These are phyloP conservation scores for Penicillium odoratum DNA, from an alignment of 495 filamentous ascomycete genomes.

Conservation along the genomic window DNA sequence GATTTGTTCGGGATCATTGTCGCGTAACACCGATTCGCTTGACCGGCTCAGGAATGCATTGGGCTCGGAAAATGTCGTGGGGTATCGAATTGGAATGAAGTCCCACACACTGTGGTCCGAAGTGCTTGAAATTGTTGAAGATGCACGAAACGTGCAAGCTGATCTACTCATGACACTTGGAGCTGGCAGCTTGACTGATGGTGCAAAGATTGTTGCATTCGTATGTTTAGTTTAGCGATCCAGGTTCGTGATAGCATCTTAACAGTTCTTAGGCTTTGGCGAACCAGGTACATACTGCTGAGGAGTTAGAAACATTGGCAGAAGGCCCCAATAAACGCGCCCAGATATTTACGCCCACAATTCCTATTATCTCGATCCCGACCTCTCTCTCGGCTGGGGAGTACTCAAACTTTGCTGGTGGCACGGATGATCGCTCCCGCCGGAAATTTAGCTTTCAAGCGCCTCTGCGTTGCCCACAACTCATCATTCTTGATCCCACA, in stretches of 20 bases:
- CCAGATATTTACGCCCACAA: slow-evolving; percentile 35
- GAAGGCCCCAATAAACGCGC: slow-evolving; percentile 33
- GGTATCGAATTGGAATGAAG: slow-evolving; percentile 55
- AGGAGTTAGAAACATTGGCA: slow-evolving; percentile 45
- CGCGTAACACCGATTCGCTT: slow-evolving; percentile 53
- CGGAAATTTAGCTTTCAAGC: slow-evolving; percentile 55
- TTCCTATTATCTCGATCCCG: slow-evolving; percentile 61
- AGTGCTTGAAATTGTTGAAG: slow-evolving; percentile 53
- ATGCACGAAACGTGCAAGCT: slow-evolving; percentile 45
- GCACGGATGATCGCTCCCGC: slow-evolving; percentile 52
- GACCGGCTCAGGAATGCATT: slow-evolving; percentile 46
- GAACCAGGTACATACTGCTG: slow-evolving; percentile 46
- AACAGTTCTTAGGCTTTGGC: slow-evolving; percentile 38
- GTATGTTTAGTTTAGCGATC: slow-evolving; percentile 30
- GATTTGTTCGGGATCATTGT: slow-evolving; percentile 59
- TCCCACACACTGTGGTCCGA: slow-evolving; percentile 63
- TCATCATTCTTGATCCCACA: slow-evolving; percentile 61
- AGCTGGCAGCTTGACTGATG: slow-evolving; percentile 62
- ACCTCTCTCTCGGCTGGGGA: slow-evolving; percentile 65
- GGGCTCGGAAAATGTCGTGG: slow-evolving; percentile 44
- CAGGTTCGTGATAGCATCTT: neutral
- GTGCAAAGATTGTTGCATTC: slow-evolving; percentile 57
- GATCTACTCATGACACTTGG: slow-evolving; percentile 63
- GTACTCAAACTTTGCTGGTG: slow-evolving; percentile 58
- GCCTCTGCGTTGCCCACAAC: slow-evolving; percentile 45